Conservation (phyloP, 208 protist genomes). For the Acanthamoeba castellanii region DNA sequence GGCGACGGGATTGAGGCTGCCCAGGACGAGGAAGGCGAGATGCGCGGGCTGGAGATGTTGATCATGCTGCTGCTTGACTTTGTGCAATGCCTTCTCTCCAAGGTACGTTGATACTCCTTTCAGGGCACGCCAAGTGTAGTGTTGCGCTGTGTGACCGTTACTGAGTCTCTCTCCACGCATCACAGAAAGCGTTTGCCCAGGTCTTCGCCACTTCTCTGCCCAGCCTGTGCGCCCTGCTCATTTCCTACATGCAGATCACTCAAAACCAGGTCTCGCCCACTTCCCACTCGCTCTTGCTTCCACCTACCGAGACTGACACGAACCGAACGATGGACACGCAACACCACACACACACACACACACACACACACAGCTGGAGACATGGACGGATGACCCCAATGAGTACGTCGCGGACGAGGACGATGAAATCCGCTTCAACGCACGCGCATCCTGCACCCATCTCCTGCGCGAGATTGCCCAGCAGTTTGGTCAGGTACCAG, state of each 20-base stretch:
- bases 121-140: not conserved
- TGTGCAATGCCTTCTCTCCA: conserved; percentile 35
- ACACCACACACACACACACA: not conserved
- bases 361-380: not conserved
- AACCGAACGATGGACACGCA: not conserved
- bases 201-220: not conserved
- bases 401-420: conserved; percentile 74
- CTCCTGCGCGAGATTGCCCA: conserved; percentile 3
- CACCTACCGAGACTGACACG: not conserved
- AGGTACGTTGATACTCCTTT: not conserved
- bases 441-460: conserved; percentile 31
- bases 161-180: not conserved
- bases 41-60: conserved; percentile 33
- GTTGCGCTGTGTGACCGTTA: not conserved
- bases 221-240: conserved; percentile 18
- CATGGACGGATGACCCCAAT: conserved; percentile 48
- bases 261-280: not conserved
- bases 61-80: conserved; percentile 59
- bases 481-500: not conserved
- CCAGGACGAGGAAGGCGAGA: conserved; percentile 56
- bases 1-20: conserved; percentile 46
- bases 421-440: conserved; percentile 65
- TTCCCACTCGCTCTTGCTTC: not conserved
- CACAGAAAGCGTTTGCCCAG: conserved; percentile 32
- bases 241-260: conserved; percentile 66